Percentiles rank a stretch among this genome's conserved stretches.
These are phyloP conservation scores for Aspergillus transmontanensis DNA, from an alignment of 2,329 filamentous ascomycete species.

Conservation along the genomic window DNA sequence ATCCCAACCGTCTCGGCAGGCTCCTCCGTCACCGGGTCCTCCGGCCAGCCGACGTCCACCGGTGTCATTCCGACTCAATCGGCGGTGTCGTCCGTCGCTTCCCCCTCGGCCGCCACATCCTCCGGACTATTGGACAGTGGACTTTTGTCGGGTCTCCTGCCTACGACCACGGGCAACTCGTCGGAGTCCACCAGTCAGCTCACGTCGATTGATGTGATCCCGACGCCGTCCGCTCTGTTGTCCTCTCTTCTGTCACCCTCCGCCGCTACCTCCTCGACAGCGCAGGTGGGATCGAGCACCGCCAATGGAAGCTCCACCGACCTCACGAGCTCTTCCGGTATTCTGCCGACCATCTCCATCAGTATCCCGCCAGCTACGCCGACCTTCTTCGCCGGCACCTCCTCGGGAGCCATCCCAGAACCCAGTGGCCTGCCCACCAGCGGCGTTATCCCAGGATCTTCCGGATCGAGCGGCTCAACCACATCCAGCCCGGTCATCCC, in stretches of 20 bases:
- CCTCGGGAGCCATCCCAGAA: conserved; percentile 12
- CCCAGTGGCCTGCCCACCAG: background rate
- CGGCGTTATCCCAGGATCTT: background rate
- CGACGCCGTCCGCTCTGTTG: background rate
- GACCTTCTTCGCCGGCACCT: conserved; percentile 2
- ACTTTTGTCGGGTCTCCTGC: background rate
- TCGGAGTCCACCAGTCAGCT: background rate
- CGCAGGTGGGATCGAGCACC: too few species aligned
- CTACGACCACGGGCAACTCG: background rate
- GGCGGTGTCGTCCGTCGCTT: background rate
- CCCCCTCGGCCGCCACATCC: background rate
- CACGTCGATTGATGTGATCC: background rate
- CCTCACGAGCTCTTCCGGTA: background rate
- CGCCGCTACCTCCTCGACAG: background rate
- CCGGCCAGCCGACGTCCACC: background rate
- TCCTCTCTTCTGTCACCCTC: background rate
- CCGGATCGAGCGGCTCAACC: background rate
- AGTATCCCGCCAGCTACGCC: conserved; percentile 28
- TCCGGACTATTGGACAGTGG: background rate
- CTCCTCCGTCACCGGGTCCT: background rate
- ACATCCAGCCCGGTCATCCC: conserved; percentile 19
- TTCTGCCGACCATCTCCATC: conserved; percentile 28
- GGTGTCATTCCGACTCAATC: background rate
- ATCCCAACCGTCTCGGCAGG: background rate
- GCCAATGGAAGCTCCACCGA: background rate